Base-by-base conservation (phyloP, 2,329 filamentous ascomycete genomes). In the Purpureocillium takamizusanense region DNA sequence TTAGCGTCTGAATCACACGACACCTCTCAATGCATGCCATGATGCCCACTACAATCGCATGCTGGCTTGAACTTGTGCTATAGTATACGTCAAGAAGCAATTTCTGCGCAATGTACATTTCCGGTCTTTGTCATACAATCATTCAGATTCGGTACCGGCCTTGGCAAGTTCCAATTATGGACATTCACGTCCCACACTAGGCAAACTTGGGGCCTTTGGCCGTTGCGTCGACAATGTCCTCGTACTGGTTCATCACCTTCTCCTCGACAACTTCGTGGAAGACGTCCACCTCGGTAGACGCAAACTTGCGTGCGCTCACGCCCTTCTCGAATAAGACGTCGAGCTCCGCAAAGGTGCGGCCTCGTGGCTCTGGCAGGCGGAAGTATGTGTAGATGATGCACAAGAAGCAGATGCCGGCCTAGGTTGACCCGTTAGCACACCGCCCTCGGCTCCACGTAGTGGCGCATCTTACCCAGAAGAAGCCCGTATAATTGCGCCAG, bases 401-500 rank as follows among this genome's bases (percentile, higher is more conserved):
- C 39, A 79, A 61, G 63, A 87, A 86, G 62, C 85, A 90, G 41
- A 86, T 80, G 1, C 81, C 84, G 12, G 78, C 81, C 71, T 74
- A 10, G 7, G 10, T 5, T 5, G 10, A 6, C 21, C 10, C 6
- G 21, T 25, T 25, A 25, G 21, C 21, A 10, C 21, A 5, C 6
- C 21, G 5, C 21, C 10, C 5, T 25, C 21, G 21, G 10, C 10
- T 25, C 21, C 10, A 10, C 21, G 5, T 25, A 25, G 21, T 25
- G 51, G 30, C 16, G 15, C 32, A 36, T 9, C 67, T 52, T 56
- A 73, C 62, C 84, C 87, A 87, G 68, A 94, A 94, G 65, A 94
- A 94, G 21, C 88, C 87, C 1, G 87, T 76, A 51, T 76, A 92
- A 63, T 92, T 92, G 43, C 77, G 72, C 88, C 87, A 95, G 61